A percentile compares a stretch with the other conserved stretches of the same genome.
Evolutionary conservation across 768 basidiomycete genomes (phyloP).

Genomic region (Lentinula detonsa): DNA sequence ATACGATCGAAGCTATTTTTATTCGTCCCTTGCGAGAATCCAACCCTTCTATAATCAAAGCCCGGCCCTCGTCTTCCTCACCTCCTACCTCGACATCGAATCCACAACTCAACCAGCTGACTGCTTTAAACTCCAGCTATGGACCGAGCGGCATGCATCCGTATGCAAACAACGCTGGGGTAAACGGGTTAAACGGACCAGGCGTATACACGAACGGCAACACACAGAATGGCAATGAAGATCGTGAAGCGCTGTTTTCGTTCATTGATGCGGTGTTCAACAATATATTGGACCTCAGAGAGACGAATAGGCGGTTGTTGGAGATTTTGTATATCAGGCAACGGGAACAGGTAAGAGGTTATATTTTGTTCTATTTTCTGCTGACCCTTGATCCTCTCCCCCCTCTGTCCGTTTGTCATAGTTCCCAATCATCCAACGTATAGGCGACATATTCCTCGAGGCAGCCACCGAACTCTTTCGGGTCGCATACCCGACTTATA

Average conservation of each 20-base stretch:
- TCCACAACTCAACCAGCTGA: neutral
- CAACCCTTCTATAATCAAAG: conserved; percentile 32
- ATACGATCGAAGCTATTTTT: conserved; percentile 68
- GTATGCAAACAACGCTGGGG: neutral
- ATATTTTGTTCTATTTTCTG: neutral
- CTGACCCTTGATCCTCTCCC: neutral
- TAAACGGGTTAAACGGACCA: neutral
- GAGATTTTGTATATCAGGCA: conserved; percentile 86
- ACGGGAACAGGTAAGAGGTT: conserved; percentile 48
- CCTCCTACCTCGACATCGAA: neutral
- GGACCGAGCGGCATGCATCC: neutral
- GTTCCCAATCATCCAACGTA: conserved; percentile 70
- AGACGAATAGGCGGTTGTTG: conserved; percentile 76
- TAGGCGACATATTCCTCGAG: conserved; percentile 86
- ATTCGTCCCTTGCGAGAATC: conserved; percentile 42
- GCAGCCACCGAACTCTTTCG: conserved; percentile 80
- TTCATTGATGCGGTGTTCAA: conserved; percentile 90
- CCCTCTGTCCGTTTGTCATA: neutral
- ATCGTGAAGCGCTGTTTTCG: conserved; percentile 47
- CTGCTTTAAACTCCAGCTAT: neutral
- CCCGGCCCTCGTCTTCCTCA: neutral
- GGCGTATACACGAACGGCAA: neutral
- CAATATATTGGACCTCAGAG: conserved; percentile 82
- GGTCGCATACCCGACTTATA: conserved; percentile 78
- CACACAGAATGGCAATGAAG: neutral